A percentile compares a stretch with the other conserved stretches of the same genome.
Conservation (phyloP, 2,329 filamentous ascomycete genomes). For the Scopulariopsis brevicaulis region DNA sequence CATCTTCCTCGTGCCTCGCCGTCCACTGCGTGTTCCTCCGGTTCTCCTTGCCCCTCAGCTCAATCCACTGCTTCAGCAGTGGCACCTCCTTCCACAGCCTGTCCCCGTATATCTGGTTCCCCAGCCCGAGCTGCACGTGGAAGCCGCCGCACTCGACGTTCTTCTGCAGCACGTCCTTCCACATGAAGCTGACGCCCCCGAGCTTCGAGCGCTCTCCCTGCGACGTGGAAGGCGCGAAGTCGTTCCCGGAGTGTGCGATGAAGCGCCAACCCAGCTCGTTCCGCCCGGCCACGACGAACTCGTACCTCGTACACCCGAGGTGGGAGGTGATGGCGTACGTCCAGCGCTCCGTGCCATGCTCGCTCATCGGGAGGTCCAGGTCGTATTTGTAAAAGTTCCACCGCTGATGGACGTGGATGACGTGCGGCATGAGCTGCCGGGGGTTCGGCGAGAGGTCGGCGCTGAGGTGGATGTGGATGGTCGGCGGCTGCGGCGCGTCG, state of each 20-base stretch:
- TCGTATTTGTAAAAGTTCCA: constrained; percentile 98
- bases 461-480: constrained; percentile 89
- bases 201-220: constrained; percentile 76
- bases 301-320: constrained; percentile 92
- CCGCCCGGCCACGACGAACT: constrained; percentile 87
- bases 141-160: constrained; percentile 94
- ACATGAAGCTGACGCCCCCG: constrained; percentile 90
- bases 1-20: constrained; percentile 88
- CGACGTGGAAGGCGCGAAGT: constrained; percentile 81
- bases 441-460: constrained; percentile 87
- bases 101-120: constrained; percentile 93
- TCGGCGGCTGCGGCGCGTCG: constrained; percentile 83
- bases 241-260: constrained; percentile 90
- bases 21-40: constrained; percentile 88
- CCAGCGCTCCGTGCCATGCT: constrained; percentile 73
- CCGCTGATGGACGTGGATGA: constrained; percentile 79
- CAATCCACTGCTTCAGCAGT: constrained; percentile 86
- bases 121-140: constrained; percentile 83
- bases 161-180: constrained; percentile 97
- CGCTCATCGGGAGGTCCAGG: constrained; percentile 80
- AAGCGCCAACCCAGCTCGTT: constrained; percentile 92
- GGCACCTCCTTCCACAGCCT: constrained; percentile 94
- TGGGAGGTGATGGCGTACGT: constrained; percentile 97
- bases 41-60: constrained; percentile 85
- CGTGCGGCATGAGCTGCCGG: constrained; percentile 68